Evolutionary conservation across 2,329 filamentous ascomycete genomes (phyloP).

Genomic region (Zasmidium cellare): DNA sequence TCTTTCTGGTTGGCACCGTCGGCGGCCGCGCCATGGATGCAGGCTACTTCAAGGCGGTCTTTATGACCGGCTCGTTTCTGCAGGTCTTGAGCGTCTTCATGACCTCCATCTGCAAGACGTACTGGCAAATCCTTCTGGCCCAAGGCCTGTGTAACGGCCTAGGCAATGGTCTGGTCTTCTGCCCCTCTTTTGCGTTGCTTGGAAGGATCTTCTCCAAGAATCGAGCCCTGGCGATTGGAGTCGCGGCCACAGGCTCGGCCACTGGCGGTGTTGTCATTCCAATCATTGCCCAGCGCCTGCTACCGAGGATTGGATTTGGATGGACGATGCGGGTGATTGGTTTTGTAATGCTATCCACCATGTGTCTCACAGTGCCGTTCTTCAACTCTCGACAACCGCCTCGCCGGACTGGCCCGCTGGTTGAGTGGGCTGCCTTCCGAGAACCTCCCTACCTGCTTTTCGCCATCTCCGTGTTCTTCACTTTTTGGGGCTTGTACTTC

Average conservation of each 20-base stretch:
- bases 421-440: neutral
- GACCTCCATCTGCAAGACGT: neutral
- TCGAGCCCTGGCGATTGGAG: conserved; percentile 57
- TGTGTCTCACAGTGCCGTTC: conserved; percentile 17
- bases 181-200: conserved; percentile 61
- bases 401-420: neutral
- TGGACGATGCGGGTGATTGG: conserved; percentile 54
- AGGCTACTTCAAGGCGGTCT: conserved; percentile 29
- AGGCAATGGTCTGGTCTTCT: conserved; percentile 57
- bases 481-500: neutral
- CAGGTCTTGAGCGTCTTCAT: conserved; percentile 3
- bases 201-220: conserved; percentile 62
- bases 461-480: neutral
- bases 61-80: neutral
- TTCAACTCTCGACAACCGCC: neutral
- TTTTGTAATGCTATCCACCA: conserved; percentile 39
- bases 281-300: conserved; percentile 55
- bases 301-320: conserved; percentile 52
- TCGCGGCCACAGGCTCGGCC: conserved; percentile 59
- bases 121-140: conserved; percentile 7
- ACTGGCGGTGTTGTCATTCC: conserved; percentile 46
- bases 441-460: neutral
- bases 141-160: conserved; percentile 10
- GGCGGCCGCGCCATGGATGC: conserved; percentile 39
- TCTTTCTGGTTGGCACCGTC: conserved; percentile 43